These are phyloP conservation scores for Hirsutella thompsonii DNA, from an alignment of 2,329 filamentous ascomycete species.

Conservation along the genomic window DNA sequence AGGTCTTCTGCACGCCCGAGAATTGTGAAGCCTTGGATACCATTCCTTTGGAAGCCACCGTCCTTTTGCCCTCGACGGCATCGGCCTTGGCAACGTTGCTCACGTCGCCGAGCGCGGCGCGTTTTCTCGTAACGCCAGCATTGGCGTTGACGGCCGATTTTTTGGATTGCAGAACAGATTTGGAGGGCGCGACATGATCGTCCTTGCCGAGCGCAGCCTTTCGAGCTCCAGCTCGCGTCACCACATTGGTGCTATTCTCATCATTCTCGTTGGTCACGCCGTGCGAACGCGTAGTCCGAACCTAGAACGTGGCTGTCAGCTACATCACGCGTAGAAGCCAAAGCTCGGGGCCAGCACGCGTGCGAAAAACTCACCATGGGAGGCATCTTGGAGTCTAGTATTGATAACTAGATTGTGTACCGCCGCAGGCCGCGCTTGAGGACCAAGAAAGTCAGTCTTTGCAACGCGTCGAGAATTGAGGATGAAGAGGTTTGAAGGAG, in stretches of 20 bases:
- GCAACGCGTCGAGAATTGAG: constrained; percentile 7
- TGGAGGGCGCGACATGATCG: constrained; percentile 41
- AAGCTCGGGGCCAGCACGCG: constrained; percentile 42
- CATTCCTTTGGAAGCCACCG: constrained; percentile 49
- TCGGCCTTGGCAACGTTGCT: constrained; percentile 87
- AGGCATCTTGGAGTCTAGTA: constrained; percentile 7
- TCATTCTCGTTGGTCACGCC: constrained; percentile 85
- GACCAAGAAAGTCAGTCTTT: constrained; percentile 5
- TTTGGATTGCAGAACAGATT: constrained; percentile 59
- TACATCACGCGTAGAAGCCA: not conserved
- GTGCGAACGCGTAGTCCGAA: constrained; percentile 60
- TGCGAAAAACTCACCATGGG: constrained; percentile 8
- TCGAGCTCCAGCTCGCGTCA: constrained; percentile 89
- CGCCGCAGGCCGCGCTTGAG: constrained; percentile 7
- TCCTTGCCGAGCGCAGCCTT: constrained; percentile 61
- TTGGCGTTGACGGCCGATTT: constrained; percentile 42
- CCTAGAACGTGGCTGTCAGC: constrained; percentile 25
- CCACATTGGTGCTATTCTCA: constrained; percentile 67
- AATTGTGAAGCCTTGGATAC: constrained; percentile 72
- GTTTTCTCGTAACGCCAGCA: constrained; percentile 49
- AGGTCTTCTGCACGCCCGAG: constrained; percentile 66
- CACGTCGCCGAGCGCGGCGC: constrained; percentile 80
- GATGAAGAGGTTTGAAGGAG: constrained; percentile 1
- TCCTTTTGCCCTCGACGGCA: constrained; percentile 62
- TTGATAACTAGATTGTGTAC: constrained; percentile 8